phyloP scores from a whole-genome alignment of 169 alveolate genomes.

The Plasmodium sp. region DNA sequence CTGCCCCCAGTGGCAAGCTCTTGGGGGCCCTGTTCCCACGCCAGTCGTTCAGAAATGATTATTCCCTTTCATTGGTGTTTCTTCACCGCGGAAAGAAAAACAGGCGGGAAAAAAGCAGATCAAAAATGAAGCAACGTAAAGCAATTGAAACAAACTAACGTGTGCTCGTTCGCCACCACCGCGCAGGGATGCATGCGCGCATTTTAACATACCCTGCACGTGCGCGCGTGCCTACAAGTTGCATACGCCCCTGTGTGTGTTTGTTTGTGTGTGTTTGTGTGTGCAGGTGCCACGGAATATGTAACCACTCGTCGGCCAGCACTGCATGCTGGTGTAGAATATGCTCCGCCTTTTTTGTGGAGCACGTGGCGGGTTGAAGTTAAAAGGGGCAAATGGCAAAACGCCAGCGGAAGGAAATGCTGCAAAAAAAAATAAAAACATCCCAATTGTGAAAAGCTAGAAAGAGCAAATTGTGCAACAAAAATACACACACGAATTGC shows the following conservation, averaged over 20 bases:
- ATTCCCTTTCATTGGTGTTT: not conserved
- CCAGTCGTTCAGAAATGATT: not conserved
- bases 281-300: not conserved
- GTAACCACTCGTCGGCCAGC: not conserved
- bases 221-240: not conserved
- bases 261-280: not conserved
- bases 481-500: constrained; percentile 17
- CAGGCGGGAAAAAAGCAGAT: not conserved
- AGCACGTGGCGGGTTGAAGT: not conserved
- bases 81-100: not conserved
- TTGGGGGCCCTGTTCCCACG: not conserved
- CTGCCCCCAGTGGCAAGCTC: too few relatives aligned
- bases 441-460: not conserved
- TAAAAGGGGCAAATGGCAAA: not conserved
- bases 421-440: not conserved
- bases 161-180: not conserved
- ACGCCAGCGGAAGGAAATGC: not conserved
- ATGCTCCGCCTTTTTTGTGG: not conserved
- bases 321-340: not conserved
- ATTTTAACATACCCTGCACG: not conserved
- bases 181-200: not conserved
- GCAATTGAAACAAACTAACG: not conserved
- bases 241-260: not conserved
- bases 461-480: not conserved
- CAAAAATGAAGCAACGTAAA: not conserved